phyloP scores from a whole-genome alignment of 495 filamentous ascomycete genomes.

The Cercophora samala region DNA sequence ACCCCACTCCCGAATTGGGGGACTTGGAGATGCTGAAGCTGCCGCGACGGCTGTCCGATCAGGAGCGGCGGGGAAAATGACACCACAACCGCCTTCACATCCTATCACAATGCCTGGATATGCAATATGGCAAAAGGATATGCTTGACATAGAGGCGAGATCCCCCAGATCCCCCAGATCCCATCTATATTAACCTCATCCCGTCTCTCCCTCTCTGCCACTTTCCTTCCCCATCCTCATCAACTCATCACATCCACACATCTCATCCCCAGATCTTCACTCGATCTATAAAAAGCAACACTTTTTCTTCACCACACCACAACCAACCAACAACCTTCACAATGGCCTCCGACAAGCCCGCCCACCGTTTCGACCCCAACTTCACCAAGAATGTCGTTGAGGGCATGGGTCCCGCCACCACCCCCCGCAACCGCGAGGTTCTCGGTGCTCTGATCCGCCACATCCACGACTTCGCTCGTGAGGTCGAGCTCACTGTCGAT shows the following conservation, averaged over 20 bases:
- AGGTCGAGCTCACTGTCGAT: slow-evolving; percentile 73
- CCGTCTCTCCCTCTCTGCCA: slow-evolving; percentile 6
- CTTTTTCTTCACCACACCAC: slow-evolving; percentile 12
- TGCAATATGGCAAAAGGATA: slow-evolving; percentile 12
- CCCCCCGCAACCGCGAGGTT: slow-evolving; percentile 62
- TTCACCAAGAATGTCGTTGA: slow-evolving; percentile 75
- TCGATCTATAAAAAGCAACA: not conserved
- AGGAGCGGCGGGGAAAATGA: slow-evolving; percentile 33
- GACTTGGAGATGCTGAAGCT: slow-evolving; percentile 29
- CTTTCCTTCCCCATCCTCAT: slow-evolving; percentile 4
- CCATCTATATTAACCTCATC: slow-evolving; percentile 21
- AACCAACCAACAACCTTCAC: slow-evolving; percentile 12
- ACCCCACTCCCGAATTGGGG: slow-evolving; percentile 26
- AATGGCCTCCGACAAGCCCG: slow-evolving; percentile 26
- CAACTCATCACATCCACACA: not conserved
- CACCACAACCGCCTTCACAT: slow-evolving; percentile 21
- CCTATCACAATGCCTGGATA: slow-evolving; percentile 30
- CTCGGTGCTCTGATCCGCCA: slow-evolving; percentile 65
- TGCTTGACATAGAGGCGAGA: not conserved
- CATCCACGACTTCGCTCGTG: slow-evolving; percentile 79
- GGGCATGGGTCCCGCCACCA: slow-evolving; percentile 70
- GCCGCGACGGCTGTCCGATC: slow-evolving; percentile 34
- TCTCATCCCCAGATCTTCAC: not conserved
- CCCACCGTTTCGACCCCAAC: slow-evolving; percentile 62
- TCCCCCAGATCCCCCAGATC: not conserved